Evolutionary conservation across 2,329 filamentous ascomycete genomes (phyloP).

Genomic region (Fusarium praegraminearum): DNA sequence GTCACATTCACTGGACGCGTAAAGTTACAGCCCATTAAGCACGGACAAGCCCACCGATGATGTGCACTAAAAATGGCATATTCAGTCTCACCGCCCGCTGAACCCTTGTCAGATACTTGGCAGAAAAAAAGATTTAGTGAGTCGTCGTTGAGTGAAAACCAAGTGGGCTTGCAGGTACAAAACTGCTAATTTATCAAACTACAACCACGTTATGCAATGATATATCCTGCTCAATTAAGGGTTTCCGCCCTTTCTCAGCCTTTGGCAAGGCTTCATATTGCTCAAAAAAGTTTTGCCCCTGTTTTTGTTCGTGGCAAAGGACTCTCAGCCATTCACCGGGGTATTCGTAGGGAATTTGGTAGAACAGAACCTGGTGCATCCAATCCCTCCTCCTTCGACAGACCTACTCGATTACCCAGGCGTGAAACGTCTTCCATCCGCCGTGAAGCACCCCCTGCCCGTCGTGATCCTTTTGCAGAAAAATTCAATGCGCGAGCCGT

Average conservation of each 20-base stretch:
- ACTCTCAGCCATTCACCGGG: constrained; percentile 76
- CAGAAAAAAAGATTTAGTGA: constrained; percentile 48
- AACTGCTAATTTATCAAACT: constrained; percentile 3
- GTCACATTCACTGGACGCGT: constrained; percentile 36
- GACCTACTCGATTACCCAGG: not conserved
- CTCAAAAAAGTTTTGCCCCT: constrained; percentile 26
- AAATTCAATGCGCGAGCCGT: constrained; percentile 48
- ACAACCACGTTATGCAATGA: constrained; percentile 47
- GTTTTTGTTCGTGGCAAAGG: constrained; percentile 48
- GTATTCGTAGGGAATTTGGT: constrained; percentile 56
- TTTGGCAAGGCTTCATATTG: constrained; percentile 17
- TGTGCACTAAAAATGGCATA: constrained; percentile 12
- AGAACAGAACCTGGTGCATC: not conserved
- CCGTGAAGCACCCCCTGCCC: constrained; percentile 10
- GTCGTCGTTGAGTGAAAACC: not conserved
- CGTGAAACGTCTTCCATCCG: not conserved
- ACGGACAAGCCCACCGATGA: not conserved
- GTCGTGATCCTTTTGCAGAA: constrained; percentile 30
- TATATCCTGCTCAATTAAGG: constrained; percentile 41
- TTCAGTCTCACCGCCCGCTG: constrained; percentile 40
- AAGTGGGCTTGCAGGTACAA: constrained; percentile 11
- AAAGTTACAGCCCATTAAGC: constrained; percentile 32
- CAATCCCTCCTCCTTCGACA: constrained; percentile 1
- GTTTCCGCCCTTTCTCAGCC: constrained; percentile 39
- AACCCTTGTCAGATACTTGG: constrained; percentile 32